A percentile compares a stretch with the other conserved stretches of the same genome.
These are phyloP conservation scores for Hyaloscypha variabilis DNA, from an alignment of 495 filamentous ascomycete genomes.

Conservation along the genomic window DNA sequence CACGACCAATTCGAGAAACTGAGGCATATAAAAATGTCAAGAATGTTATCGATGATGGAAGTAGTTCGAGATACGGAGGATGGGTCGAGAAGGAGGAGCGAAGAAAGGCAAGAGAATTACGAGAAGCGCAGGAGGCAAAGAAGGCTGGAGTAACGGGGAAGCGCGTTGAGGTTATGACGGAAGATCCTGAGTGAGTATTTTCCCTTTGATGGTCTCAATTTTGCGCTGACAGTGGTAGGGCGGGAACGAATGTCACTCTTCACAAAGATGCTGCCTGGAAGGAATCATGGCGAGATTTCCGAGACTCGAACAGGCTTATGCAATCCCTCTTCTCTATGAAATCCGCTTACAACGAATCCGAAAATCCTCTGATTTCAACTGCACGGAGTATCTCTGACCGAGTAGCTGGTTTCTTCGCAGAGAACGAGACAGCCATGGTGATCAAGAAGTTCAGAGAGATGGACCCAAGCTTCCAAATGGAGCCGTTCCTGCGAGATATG, in stretches of 20 bases:
- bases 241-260: constrained; percentile 89
- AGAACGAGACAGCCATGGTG: constrained; percentile 95
- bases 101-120: constrained; percentile 68
- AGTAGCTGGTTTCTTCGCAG: constrained; percentile 93
- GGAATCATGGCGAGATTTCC: constrained; percentile 92
- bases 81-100: constrained; percentile 97
- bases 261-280: constrained; percentile 98
- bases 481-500: constrained; percentile 90
- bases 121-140: constrained; percentile 67
- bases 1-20: constrained; percentile 88
- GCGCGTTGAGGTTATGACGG: constrained; percentile 61
- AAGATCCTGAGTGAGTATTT: constrained; percentile 80
- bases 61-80: constrained; percentile 92
- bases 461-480: constrained; percentile 93
- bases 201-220: not conserved
- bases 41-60: constrained; percentile 95
- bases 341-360: constrained; percentile 87
- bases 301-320: constrained; percentile 83
- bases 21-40: constrained; percentile 94
- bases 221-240: constrained; percentile 54
- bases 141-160: constrained; percentile 44
- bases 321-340: constrained; percentile 85
- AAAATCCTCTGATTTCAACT: constrained; percentile 92
- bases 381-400: constrained; percentile 92
- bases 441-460: constrained; percentile 98